Evolutionary conservation across 257 asterid species (phyloP).

Genomic region (Primulina tabacum): DNA sequence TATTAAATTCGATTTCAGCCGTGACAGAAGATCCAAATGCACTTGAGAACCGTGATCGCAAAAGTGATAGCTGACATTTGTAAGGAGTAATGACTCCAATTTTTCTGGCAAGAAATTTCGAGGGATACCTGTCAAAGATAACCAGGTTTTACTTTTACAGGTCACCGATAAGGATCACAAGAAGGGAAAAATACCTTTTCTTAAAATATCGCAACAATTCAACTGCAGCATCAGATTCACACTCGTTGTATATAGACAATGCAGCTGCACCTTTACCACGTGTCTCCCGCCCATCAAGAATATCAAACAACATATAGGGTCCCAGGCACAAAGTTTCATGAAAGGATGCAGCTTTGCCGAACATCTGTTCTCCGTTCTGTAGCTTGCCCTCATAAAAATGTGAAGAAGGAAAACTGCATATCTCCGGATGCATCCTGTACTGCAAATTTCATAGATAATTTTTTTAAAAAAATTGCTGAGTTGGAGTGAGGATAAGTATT

Average conservation of each 20-base stretch:
- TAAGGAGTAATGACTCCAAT: conserved; percentile 93
- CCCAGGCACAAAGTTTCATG: conserved; percentile 80
- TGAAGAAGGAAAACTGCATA: conserved; percentile 80
- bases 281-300: conserved; percentile 81
- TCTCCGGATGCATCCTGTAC: conserved; percentile 99
- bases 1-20: conserved; percentile 89
- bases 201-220: conserved; percentile 64
- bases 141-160: conserved; percentile 20
- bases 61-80: conserved; percentile 70
- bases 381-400: conserved; percentile 95
- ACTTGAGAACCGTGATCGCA: conserved; percentile 72
- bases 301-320: conserved; percentile 85
- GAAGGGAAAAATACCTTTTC: conserved; percentile 53
- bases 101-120: conserved; percentile 75
- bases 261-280: conserved; percentile 74
- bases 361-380: conserved; percentile 67
- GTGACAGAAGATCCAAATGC: conserved; percentile 82
- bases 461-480: conserved; percentile 21
- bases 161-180: conserved; percentile 20
- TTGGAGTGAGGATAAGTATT: conserved; percentile 12
- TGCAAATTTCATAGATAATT: conserved; percentile 40
- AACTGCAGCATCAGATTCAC: conserved; percentile 95
- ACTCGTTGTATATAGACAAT: conserved; percentile 69
- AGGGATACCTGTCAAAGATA: conserved; percentile 59
- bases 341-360: conserved; percentile 66